These are phyloP conservation scores for Asterophora lycoperdoides DNA, from an alignment of 768 basidiomycete species.

Conservation along the genomic window DNA sequence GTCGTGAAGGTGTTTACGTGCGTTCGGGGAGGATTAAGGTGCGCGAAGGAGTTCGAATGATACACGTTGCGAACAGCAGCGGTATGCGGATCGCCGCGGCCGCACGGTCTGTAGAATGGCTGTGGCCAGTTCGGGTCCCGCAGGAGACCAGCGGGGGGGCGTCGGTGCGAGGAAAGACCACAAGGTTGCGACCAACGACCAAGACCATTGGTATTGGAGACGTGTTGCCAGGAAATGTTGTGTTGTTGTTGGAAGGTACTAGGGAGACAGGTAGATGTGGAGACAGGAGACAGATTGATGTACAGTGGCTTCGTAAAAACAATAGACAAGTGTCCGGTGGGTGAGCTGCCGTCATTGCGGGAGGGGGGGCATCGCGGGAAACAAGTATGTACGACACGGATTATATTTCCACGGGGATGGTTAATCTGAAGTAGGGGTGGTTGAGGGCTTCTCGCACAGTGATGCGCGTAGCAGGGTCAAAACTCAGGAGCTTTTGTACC, in stretches of 20 bases:
- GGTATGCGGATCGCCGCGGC: background rate
- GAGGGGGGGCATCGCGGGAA: background rate
- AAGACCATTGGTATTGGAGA: background rate
- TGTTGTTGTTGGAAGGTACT: slow-evolving; percentile 10
- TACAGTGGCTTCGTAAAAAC: slow-evolving; percentile 11
- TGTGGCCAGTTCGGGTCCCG: background rate
- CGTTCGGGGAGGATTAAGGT: background rate
- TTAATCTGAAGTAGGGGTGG: slow-evolving; percentile 80
- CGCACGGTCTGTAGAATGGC: background rate
- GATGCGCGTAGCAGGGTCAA: slow-evolving; percentile 86
- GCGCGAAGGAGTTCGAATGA: background rate
- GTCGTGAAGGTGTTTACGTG: slow-evolving; percentile 1
- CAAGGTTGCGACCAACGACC: background rate
- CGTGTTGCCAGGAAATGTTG: slow-evolving; percentile 1
- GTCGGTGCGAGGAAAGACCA: too few species aligned
- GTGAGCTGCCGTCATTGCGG: slow-evolving; percentile 1
- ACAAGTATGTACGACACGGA: slow-evolving; percentile 15
- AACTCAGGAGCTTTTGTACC: slow-evolving; percentile 80
- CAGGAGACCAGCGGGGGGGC: background rate
- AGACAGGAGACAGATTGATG: slow-evolving; percentile 2
- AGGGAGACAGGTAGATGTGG: slow-evolving; percentile 6
- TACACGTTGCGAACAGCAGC: slow-evolving; percentile 5
- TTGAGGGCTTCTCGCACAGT: slow-evolving; percentile 83
- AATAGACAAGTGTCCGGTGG: slow-evolving; percentile 7
- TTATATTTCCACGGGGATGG: slow-evolving; percentile 67